Base-by-base conservation (phyloP, 108 stramenopile genomes). In the Nitzschia palea region DNA sequence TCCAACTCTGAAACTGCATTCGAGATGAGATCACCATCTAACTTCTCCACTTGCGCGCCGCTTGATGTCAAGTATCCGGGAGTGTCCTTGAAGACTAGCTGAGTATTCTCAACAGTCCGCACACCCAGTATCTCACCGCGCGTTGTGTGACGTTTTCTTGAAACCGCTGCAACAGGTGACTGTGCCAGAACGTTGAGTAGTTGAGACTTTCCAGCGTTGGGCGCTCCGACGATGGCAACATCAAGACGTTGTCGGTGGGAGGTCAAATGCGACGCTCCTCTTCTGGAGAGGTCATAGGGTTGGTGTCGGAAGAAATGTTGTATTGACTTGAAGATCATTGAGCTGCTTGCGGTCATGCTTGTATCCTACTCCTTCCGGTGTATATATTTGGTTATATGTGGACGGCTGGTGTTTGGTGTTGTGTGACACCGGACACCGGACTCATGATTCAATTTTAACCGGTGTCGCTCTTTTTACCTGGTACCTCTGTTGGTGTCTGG, bases 121-220 rank as follows among this genome's bases (percentile, higher is more conserved):
- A 90, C 91, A 17, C 93, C 96, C 58, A 97, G 68, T 23, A 94
- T 86, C 25, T 89, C 91, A 27, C 70, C 61, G 22, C 92, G 79
- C 0, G 96, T 95, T 29, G 96, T 97, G 73, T 97, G 94, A 8
- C 96, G 88, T 70, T 97, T 97, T 17, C 90, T 82, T 2, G 93
- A 94, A 27, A 95, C 94, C 2, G 96, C 96, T 15, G 93, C 83
- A 14, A 97, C 86, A 47, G 87, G 82, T 20, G 83, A 73, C 26
- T 82, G 55, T 10, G 86, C 75, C n/a, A 95, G 63, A n/a, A 71
- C 77, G 62, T 95, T 95, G 31, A 95, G 47, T 14, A 95, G 74
- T 73, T 91, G 89, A 35, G 88, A 89, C 59, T 95, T 95, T 28
- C 94, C 94, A 15, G 88, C 91, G 62, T 95, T 95, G 20, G 94